Percentiles rank a stretch among this genome's conserved stretches.
phyloP scores from a whole-genome alignment of 2,329 filamentous ascomycete genomes.

The Beauveria rudraprayagi region DNA sequence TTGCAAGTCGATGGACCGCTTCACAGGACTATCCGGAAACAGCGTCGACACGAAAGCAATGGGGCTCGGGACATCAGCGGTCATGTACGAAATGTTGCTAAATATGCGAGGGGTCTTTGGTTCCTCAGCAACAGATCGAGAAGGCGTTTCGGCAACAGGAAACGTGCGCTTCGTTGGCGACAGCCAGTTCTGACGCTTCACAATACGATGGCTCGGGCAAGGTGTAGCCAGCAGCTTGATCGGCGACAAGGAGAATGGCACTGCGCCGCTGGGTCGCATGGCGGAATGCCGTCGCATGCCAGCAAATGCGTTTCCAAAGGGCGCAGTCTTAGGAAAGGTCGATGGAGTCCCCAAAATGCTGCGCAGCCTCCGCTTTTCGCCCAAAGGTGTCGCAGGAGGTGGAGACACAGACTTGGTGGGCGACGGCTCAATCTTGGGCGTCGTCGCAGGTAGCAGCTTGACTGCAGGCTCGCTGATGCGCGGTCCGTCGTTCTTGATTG shows the following conservation, averaged over 20 bases:
- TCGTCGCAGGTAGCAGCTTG: slow-evolving; percentile 21
- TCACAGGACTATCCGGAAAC: slow-evolving; percentile 6
- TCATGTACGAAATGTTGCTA: not conserved
- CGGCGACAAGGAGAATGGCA: not conserved
- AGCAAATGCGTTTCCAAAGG: slow-evolving; percentile 3
- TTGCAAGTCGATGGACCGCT: not conserved
- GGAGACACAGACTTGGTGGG: slow-evolving; percentile 22
- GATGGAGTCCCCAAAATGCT: not conserved
- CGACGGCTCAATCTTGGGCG: slow-evolving; percentile 20
- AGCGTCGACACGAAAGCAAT: slow-evolving; percentile 1
- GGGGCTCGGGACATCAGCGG: slow-evolving; percentile 1
- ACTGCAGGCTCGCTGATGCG: slow-evolving; percentile 23
- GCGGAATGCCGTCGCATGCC: slow-evolving; percentile 5
- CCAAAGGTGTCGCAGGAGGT: slow-evolving; percentile 20
- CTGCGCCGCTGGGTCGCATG: not conserved
- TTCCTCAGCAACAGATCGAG: not conserved
- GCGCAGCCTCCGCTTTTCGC: slow-evolving; percentile 1
- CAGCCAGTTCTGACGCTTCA: not conserved
- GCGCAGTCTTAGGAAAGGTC: slow-evolving; percentile 1
- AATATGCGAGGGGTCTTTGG: slow-evolving; percentile 3
- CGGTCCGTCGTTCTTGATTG: slow-evolving; percentile 18
- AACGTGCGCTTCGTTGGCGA: not conserved
- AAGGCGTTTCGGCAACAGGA: not conserved
- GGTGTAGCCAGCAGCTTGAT: not conserved
- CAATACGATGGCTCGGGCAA: not conserved